Conservation (phyloP, 352 stramenopile species). For the Globisporangium solare region DNA sequence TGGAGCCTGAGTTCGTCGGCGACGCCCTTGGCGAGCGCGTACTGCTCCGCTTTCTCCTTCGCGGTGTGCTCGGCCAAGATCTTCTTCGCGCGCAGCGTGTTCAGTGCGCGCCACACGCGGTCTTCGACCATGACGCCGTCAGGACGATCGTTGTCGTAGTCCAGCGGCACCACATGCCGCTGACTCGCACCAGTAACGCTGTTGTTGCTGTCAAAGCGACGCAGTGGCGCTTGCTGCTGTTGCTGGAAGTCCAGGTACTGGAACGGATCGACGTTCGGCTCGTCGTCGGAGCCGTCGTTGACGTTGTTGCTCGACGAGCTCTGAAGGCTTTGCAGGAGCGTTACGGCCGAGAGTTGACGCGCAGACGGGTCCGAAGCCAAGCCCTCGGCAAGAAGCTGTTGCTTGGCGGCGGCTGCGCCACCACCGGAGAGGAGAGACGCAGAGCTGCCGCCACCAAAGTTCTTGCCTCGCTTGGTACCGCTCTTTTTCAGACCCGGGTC, state of each 20-base stretch:
- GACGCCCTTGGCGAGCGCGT: conserved; percentile 36
- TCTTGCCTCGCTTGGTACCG: conserved; percentile 18
- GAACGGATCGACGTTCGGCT: conserved; percentile 70
- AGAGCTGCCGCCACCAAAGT: conserved; percentile 14
- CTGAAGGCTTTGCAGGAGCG: conserved; percentile 32
- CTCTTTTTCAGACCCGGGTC: conserved; percentile 12
- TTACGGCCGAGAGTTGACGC: conserved; percentile 18
- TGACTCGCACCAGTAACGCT: not conserved
- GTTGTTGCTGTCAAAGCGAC: conserved; percentile 2
- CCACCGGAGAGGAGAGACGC: conserved; percentile 10
- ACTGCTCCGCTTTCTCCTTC: conserved; percentile 52
- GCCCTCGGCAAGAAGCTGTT: conserved; percentile 39
- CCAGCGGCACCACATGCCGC: conserved; percentile 54
- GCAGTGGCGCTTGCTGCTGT: conserved; percentile 27
- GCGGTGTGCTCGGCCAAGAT: conserved; percentile 50
- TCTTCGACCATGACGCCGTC: conserved; percentile 64
- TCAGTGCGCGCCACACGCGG: conserved; percentile 58
- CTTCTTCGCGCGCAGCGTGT: conserved; percentile 58
- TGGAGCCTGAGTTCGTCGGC: conserved; percentile 51
- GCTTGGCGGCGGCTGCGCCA: conserved; percentile 22
- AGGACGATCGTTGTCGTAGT: conserved; percentile 64
- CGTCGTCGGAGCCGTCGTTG: conserved; percentile 23
- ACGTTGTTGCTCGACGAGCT: conserved; percentile 10
- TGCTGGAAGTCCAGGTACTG: conserved; percentile 41
- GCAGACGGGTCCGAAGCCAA: conserved; percentile 22